Evolutionary conservation across 1,284 basidiomycete species (phyloP).

Genomic region (Takashimella tepidaria): DNA sequence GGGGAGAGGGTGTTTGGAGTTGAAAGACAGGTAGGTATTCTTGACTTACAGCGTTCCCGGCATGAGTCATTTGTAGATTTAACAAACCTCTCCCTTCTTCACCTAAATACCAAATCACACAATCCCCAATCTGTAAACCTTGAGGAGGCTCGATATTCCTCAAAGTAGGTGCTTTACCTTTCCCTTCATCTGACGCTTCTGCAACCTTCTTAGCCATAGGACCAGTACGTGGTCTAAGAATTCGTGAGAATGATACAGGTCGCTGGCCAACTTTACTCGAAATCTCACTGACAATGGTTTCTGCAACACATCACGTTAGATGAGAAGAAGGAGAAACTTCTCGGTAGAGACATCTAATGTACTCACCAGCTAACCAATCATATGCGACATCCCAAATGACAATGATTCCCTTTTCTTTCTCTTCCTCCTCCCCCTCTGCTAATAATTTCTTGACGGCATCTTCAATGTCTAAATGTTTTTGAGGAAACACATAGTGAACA

Average conservation of each 20-base stretch:
- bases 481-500: conserved; percentile 49
- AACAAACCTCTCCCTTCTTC: conserved; percentile 74
- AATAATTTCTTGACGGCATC: conserved; percentile 25
- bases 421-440: conserved; percentile 23
- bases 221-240: conserved; percentile 19
- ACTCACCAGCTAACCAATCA: conserved; percentile 61
- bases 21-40: conserved; percentile 47
- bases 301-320: no score
- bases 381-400: conserved; percentile 78
- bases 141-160: conserved; percentile 36
- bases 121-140: conserved; percentile 40
- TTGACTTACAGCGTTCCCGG: conserved; percentile 49
- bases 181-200: conserved; percentile 5
- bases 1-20: not conserved
- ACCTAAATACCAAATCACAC: conserved; percentile 72
- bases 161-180: conserved; percentile 34
- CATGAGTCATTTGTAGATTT: conserved; percentile 79
- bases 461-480: conserved; percentile 29
- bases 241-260: conserved; percentile 32
- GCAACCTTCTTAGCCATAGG: not conserved
- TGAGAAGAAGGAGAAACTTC: conserved; percentile 4
- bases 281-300: no score
- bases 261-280: not conserved
- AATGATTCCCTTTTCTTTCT: conserved; percentile 47
- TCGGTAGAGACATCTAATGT: no score